phyloP scores from a whole-genome alignment of 257 asterid genomes.

The Penstemon newberryi region DNA sequence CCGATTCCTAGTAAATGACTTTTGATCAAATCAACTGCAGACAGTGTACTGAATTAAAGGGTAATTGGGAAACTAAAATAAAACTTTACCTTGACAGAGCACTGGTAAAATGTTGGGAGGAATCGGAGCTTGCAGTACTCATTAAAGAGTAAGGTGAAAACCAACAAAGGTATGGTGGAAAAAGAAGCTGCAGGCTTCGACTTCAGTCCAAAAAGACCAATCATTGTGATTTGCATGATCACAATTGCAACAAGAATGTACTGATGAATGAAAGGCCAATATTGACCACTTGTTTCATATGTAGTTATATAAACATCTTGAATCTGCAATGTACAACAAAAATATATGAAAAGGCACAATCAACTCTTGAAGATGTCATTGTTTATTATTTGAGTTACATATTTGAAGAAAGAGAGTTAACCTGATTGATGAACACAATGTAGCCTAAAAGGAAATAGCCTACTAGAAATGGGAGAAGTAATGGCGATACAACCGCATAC shows the following conservation, averaged over 20 bases:
- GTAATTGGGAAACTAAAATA: not conserved
- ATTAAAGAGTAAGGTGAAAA: constrained; percentile 67
- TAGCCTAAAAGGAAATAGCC: constrained; percentile 89
- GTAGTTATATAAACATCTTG: constrained; percentile 78
- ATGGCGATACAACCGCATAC: constrained; percentile 92
- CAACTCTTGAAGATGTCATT: not conserved
- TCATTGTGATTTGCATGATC: constrained; percentile 84
- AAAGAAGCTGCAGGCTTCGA: constrained; percentile 88
- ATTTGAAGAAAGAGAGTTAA: constrained; percentile 30
- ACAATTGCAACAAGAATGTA: constrained; percentile 68
- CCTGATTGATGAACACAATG: constrained; percentile 83
- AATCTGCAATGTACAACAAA: constrained; percentile 52
- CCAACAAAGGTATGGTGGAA: constrained; percentile 69
- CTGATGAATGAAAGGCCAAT: constrained; percentile 91
- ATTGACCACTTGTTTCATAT: constrained; percentile 87
- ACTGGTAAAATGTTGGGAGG: constrained; percentile 65
- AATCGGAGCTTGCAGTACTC: constrained; percentile 90
- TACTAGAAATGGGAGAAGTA: constrained; percentile 81
- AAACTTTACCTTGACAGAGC: constrained; percentile 67
- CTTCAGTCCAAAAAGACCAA: constrained; percentile 90
- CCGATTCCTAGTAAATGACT: no score
- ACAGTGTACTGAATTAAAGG: not conserved
- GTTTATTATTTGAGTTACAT: no score
- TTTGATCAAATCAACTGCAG: no score
- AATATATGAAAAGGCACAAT: not conserved